These are phyloP conservation scores for Hypoxylon perforatum DNA, from an alignment of 495 filamentous ascomycete species.

Conservation along the genomic window DNA sequence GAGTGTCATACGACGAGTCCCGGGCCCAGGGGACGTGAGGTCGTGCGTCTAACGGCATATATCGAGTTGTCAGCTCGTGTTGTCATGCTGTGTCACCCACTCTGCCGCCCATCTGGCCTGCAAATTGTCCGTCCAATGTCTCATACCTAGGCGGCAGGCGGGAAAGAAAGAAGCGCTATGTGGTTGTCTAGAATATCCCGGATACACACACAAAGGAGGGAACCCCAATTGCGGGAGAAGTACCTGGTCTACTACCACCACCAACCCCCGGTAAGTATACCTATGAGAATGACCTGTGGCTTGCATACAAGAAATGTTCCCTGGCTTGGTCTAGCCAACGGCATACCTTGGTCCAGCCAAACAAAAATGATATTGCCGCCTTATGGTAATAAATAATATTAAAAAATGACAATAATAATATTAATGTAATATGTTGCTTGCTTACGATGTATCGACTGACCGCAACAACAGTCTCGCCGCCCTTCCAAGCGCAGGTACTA, in stretches of 20 bases:
- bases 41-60: constrained; percentile 33
- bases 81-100: constrained; percentile 33
- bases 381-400: too few relatives aligned
- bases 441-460: constrained; percentile 14
- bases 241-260: too few relatives aligned
- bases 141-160: constrained; percentile 3
- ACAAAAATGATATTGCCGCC: neutral
- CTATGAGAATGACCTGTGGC: constrained; percentile 24
- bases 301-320: constrained; percentile 23
- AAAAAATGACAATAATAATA: too few relatives aligned
- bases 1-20: constrained; percentile 31
- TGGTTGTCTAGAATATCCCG: neutral
- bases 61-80: constrained; percentile 31
- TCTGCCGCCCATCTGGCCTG: constrained; percentile 9
- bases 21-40: constrained; percentile 10
- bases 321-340: constrained; percentile 15
- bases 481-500: too few relatives aligned
- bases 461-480: too few relatives aligned
- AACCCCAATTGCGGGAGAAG: constrained; percentile 13
- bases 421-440: neutral
- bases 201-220: neutral
- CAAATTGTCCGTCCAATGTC: constrained; percentile 40
- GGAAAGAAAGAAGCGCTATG: neutral
- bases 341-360: too few relatives aligned
- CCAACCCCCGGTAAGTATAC: too few relatives aligned